Percentiles rank a stretch among this genome's conserved stretches.
Conservation (phyloP, 371 early-diverging fungal genomes). For the Basidiobolus meristosporus region DNA sequence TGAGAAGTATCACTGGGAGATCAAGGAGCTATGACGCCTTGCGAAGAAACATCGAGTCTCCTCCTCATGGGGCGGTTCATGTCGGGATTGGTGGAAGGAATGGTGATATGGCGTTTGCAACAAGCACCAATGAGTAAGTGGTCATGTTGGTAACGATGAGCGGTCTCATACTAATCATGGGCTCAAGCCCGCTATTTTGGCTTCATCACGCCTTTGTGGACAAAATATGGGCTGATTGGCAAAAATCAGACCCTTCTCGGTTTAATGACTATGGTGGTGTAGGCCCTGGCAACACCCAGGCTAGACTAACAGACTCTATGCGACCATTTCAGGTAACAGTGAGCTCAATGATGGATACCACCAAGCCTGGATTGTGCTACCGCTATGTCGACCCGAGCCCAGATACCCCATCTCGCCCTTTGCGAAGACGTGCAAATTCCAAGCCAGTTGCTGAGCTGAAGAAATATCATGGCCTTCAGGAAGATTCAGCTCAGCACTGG, state of each 20-base stretch:
- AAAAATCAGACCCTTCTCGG: conserved; percentile 1
- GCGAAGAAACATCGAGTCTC: conserved; percentile 12
- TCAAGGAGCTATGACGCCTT: conserved; percentile 10
- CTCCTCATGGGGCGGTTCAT: conserved; percentile 21
- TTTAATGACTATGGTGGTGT: too few relatives aligned
- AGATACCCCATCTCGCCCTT: background rate
- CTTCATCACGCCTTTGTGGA: conserved; percentile 34
- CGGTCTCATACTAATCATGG: background rate
- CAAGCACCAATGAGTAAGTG: conserved; percentile 1
- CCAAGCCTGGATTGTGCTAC: background rate
- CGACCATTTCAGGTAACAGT: too few relatives aligned
- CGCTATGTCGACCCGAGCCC: background rate
- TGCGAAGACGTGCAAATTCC: too few relatives aligned
- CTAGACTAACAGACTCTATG: too few relatives aligned
- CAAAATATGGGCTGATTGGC: conserved; percentile 23
- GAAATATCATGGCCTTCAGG: too few relatives aligned
- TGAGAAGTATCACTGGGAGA: conserved; percentile 7
- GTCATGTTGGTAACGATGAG: background rate
- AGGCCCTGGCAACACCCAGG: too few relatives aligned
- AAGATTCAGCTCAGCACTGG: too few relatives aligned
- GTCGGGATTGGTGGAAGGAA: conserved; percentile 7
- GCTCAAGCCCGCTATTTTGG: conserved; percentile 20
- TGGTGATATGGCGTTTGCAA: background rate
- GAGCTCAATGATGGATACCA: too few relatives aligned
- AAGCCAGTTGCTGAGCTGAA: too few relatives aligned